These are phyloP conservation scores for Hyphodiscus sp. DNA, from an alignment of 2,329 filamentous ascomycete species.

Conservation along the genomic window DNA sequence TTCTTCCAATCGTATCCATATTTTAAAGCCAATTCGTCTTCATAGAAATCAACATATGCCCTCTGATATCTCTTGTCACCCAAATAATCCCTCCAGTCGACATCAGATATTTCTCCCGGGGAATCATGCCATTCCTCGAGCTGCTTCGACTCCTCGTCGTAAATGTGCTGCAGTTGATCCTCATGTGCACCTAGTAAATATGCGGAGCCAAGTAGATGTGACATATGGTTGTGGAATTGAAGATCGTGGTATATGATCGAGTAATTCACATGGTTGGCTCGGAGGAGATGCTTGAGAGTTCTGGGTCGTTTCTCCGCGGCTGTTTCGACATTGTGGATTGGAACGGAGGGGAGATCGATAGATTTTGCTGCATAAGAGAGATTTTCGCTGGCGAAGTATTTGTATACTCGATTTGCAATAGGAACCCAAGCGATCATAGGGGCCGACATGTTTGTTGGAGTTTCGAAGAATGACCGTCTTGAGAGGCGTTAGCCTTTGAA, in stretches of 20 bases:
- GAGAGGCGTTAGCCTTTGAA: conserved; percentile 13
- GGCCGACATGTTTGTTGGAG: conserved; percentile 28
- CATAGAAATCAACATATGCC: conserved; percentile 91
- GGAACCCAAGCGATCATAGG: conserved; percentile 39
- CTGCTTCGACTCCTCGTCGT: conserved; percentile 65
- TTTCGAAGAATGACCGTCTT: conserved; percentile 1
- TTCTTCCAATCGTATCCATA: conserved; percentile 76
- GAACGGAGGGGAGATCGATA: conserved; percentile 58
- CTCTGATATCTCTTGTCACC: conserved; percentile 78
- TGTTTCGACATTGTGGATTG: conserved; percentile 74
- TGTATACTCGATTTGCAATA: conserved; percentile 34
- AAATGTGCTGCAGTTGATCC: conserved; percentile 70
- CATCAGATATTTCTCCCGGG: conserved; percentile 72
- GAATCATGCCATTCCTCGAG: conserved; percentile 79
- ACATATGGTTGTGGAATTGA: conserved; percentile 73
- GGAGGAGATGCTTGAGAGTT: conserved; percentile 83
- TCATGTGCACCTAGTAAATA: conserved; percentile 76
- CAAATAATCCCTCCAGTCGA: conserved; percentile 82
- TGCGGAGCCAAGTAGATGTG: conserved; percentile 76
- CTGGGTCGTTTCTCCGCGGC: conserved; percentile 71
- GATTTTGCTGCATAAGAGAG: conserved; percentile 29
- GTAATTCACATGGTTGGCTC: conserved; percentile 87
- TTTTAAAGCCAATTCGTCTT: conserved; percentile 72
- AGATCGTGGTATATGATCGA: conserved; percentile 72
- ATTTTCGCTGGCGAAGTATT: conserved; percentile 27